A percentile compares a stretch with the other conserved stretches of the same genome.
Evolutionary conservation across 2,329 filamentous ascomycete genomes (phyloP).

Genomic region (Ramichloridium luteum): DNA sequence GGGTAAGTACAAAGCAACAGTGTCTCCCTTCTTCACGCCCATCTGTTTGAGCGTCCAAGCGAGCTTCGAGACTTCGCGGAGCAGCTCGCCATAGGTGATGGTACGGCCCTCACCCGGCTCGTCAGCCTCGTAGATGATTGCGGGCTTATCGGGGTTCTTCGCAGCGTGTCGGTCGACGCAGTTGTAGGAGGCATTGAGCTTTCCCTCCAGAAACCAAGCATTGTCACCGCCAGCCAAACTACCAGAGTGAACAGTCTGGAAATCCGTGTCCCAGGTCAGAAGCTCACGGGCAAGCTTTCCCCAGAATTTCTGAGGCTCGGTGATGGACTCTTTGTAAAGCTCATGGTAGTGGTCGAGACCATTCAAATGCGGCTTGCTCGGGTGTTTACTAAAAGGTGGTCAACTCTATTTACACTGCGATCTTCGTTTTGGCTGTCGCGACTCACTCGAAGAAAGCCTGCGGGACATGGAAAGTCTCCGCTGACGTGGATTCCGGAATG

Average conservation of each 20-base stretch:
- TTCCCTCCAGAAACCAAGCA: slow-evolving; percentile 90
- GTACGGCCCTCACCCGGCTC: slow-evolving; percentile 76
- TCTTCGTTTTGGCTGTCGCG: background rate
- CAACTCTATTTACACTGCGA: slow-evolving; percentile 11
- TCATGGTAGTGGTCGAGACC: slow-evolving; percentile 50
- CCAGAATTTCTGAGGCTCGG: slow-evolving; percentile 84
- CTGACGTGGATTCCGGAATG: slow-evolving; percentile 18
- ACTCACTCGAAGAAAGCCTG: slow-evolving; percentile 31
- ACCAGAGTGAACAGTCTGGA: slow-evolving; percentile 75
- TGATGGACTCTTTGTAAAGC: slow-evolving; percentile 73
- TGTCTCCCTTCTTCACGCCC: slow-evolving; percentile 94
- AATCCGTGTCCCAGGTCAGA: slow-evolving; percentile 80
- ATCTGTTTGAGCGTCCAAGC: slow-evolving; percentile 86
- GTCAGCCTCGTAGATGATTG: slow-evolving; percentile 98
- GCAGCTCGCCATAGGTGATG: slow-evolving; percentile 85
- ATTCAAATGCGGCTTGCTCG: slow-evolving; percentile 46
- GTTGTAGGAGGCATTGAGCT: slow-evolving; percentile 93
- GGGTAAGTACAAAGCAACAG: slow-evolving; percentile 90
- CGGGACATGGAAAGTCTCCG: slow-evolving; percentile 19
- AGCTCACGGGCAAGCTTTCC: slow-evolving; percentile 73
- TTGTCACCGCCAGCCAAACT: slow-evolving; percentile 67
- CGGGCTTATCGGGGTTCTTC: slow-evolving; percentile 81
- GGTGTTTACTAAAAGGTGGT: slow-evolving; percentile 41
- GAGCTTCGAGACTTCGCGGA: slow-evolving; percentile 78
- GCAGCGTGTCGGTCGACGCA: slow-evolving; percentile 94